Evolutionary conservation across 2,329 filamentous ascomycete genomes (phyloP).

Genomic region (Cladophialophora yegresii): DNA sequence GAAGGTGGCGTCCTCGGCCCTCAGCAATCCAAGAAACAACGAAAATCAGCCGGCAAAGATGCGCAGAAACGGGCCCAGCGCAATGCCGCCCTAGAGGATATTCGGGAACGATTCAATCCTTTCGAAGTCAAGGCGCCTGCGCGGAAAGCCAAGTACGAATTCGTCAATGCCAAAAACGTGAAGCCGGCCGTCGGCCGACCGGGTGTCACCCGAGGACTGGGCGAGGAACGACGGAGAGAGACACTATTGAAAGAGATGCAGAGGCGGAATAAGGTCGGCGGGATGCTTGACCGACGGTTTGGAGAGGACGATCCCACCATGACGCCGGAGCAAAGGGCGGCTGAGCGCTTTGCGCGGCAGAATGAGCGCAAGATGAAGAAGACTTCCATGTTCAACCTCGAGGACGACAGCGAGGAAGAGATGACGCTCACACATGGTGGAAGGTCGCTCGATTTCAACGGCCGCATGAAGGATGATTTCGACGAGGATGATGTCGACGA

Average conservation of each 20-base stretch:
- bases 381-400: conserved; percentile 82
- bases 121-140: conserved; percentile 87
- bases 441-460: conserved; percentile 65
- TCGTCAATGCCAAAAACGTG: conserved; percentile 67
- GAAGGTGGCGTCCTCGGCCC: conserved; percentile 89
- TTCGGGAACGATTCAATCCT: conserved; percentile 95
- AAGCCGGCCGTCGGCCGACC: conserved; percentile 68
- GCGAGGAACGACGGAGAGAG: conserved; percentile 80
- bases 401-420: conserved; percentile 73
- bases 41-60: conserved; percentile 69
- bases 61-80: conserved; percentile 75
- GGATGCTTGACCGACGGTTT: conserved; percentile 88
- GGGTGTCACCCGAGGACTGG: conserved; percentile 78
- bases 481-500: conserved; percentile 64
- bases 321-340: conserved; percentile 88
- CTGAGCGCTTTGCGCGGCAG: conserved; percentile 86
- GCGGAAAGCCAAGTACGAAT: conserved; percentile 79
- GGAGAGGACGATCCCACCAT: conserved; percentile 94
- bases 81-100: conserved; percentile 75
- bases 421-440: conserved; percentile 80
- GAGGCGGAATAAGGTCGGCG: conserved; percentile 83
- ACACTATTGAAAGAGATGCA: conserved; percentile 90
- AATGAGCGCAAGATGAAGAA: conserved; percentile 78
- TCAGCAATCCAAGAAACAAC: conserved; percentile 94
- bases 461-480: conserved; percentile 70